Conservation (phyloP, 768 basidiomycete genomes). For the Daedaleopsis nitida region DNA sequence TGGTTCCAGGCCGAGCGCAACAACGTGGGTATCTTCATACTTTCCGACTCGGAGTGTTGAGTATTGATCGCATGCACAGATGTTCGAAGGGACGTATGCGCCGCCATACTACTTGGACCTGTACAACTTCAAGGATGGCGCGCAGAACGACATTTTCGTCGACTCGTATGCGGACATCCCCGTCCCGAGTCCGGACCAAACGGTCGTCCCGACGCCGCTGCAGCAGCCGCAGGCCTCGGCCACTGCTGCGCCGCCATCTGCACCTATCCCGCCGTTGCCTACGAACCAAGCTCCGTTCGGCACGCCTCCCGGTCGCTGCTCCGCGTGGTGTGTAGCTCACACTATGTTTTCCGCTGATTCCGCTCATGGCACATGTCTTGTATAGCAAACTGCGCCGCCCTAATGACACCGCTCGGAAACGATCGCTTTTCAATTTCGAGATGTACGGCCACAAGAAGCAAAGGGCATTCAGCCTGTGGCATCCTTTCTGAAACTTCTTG, state of each 20-base stretch:
- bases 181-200: slow-evolving; percentile 27
- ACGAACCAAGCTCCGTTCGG: slow-evolving; percentile 13
- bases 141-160: slow-evolving; percentile 74
- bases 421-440: neutral
- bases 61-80: slow-evolving; percentile 35
- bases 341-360: neutral
- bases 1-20: slow-evolving; percentile 67
- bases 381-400: neutral
- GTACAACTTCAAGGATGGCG: slow-evolving; percentile 74
- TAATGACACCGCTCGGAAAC: neutral
- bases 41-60: neutral
- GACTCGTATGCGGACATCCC: slow-evolving; percentile 46
- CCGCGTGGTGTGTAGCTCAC: slow-evolving; percentile 4
- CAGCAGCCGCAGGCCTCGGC: slow-evolving; percentile 15
- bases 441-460: neutral
- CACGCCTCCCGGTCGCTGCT: slow-evolving; percentile 9
- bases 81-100: slow-evolving; percentile 63
- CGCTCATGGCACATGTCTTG: neutral
- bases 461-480: slow-evolving; percentile 15
- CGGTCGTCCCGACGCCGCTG: slow-evolving; percentile 27
- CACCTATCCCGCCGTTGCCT: slow-evolving; percentile 5
- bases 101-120: slow-evolving; percentile 68
- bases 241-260: neutral
- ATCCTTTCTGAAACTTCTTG: slow-evolving; percentile 10
- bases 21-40: slow-evolving; percentile 47